Percentiles rank a stretch among this genome's conserved stretches.
These are phyloP conservation scores for Euphorbia pulcherrima DNA, from an alignment of 345 rosid species.

Conservation along the genomic window DNA sequence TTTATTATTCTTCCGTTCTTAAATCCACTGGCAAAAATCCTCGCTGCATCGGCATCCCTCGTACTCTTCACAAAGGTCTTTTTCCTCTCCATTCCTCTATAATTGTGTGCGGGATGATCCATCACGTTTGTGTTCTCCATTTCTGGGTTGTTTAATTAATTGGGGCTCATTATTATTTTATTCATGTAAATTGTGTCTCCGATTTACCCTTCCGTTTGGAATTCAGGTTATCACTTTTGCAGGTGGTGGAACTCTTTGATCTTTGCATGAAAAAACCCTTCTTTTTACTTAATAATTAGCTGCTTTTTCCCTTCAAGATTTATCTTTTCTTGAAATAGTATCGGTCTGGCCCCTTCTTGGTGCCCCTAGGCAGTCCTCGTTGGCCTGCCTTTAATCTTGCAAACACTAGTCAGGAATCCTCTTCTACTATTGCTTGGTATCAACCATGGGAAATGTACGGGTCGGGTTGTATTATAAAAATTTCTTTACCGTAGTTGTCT, in stretches of 20 bases:
- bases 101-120: neutral
- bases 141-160: neutral
- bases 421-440: neutral
- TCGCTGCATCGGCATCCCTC: slow-evolving; percentile 68
- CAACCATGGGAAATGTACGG: neutral
- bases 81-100: neutral
- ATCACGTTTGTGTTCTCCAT: neutral
- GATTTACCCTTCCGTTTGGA: neutral
- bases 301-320: neutral
- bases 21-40: slow-evolving; percentile 53
- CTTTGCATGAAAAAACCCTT: neutral
- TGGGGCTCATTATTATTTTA: neutral
- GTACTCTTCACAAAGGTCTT: slow-evolving; percentile 39
- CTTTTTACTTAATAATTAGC: neutral
- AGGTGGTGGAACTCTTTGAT: neutral
- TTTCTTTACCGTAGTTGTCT: neutral
- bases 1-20: slow-evolving; percentile 53
- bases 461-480: neutral
- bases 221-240: neutral
- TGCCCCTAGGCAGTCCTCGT: neutral
- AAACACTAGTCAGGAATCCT: neutral
- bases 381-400: neutral
- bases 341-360: neutral
- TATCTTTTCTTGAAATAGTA: neutral
- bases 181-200: neutral